Evolutionary conservation across 1,139 yeast species (phyloP).

Genomic region (Suhomyces maxii): DNA sequence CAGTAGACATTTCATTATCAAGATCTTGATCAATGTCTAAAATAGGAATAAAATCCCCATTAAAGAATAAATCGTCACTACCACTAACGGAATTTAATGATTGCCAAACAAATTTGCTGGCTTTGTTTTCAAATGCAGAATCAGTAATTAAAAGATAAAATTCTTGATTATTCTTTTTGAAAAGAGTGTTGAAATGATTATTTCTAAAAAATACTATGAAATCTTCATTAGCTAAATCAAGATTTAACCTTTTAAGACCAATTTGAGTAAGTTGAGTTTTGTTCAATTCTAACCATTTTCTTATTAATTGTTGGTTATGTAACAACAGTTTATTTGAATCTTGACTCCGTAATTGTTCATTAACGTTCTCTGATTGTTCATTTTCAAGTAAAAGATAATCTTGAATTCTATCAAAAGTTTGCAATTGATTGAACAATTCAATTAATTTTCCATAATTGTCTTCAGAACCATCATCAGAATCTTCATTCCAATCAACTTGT

Average conservation of each 20-base stretch:
- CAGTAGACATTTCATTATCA: conserved; percentile 26
- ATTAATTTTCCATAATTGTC: conserved; percentile 23
- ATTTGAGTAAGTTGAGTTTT: conserved; percentile 69
- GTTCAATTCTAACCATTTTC: conserved; percentile 49
- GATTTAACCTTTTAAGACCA: conserved; percentile 54
- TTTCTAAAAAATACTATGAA: conserved; percentile 76
- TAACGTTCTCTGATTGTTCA: conserved; percentile 6
- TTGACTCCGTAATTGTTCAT: conserved; percentile 7
- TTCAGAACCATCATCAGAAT: conserved; percentile 12
- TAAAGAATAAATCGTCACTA: conserved; percentile 61
- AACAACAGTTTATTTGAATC: conserved; percentile 10
- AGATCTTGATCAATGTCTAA: conserved; percentile 24
- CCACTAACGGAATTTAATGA: conserved; percentile 67
- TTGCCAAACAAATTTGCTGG: conserved; percentile 70
- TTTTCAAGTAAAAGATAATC: conserved; percentile 30
- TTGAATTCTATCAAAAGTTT: conserved; percentile 49
- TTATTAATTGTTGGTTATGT: conserved; percentile 21
- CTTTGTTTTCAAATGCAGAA: conserved; percentile 51
- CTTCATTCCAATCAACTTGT: conserved; percentile 15
- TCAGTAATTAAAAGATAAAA: conserved; percentile 72
- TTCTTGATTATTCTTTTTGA: conserved; percentile 50
- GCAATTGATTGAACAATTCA: conserved; percentile 26
- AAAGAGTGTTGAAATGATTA: conserved; percentile 77
- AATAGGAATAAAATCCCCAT: conserved; percentile 56
- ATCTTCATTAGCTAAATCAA: conserved; percentile 37